These are phyloP conservation scores for Colletotrichum endophyticum DNA, from an alignment of 2,329 filamentous ascomycete genomes.

Conservation along the genomic window DNA sequence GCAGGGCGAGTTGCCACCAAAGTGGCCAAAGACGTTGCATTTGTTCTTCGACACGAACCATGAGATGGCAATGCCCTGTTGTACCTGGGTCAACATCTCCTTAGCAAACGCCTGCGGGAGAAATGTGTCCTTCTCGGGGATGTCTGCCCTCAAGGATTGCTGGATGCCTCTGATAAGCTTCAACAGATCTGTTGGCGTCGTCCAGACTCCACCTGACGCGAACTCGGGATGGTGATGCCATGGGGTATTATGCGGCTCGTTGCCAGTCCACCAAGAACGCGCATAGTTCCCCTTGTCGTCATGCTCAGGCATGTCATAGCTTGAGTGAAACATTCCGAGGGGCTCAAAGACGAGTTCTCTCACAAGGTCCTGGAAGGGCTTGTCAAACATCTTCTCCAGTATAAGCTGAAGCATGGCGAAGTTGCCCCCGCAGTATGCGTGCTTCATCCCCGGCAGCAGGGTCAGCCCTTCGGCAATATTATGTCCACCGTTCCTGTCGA, in stretches of 20 bases:
- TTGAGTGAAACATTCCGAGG: neutral
- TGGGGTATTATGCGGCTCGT: neutral
- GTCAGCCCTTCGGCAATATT: neutral
- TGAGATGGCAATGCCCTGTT: conserved; percentile 12
- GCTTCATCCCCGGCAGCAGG: neutral
- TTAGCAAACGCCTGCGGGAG: conserved; percentile 14
- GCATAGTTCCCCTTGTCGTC: conserved; percentile 11
- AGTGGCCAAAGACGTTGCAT: conserved; percentile 19
- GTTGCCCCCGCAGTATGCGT: neutral
- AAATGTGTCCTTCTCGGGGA: neutral
- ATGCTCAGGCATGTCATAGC: neutral
- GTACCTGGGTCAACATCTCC: conserved; percentile 23
- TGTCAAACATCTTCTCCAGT: neutral
- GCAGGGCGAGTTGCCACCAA: conserved; percentile 22
- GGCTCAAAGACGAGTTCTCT: neutral
- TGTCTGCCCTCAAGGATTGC: conserved; percentile 7
- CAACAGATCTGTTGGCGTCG: conserved; percentile 25
- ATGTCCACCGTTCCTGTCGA: conserved; percentile 10
- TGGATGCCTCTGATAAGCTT: conserved; percentile 23
- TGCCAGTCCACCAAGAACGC: neutral
- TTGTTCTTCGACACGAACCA: conserved; percentile 19
- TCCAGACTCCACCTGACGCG: conserved; percentile 21
- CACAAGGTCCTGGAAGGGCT: neutral
- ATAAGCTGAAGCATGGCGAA: conserved; percentile 8
- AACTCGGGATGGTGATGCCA: conserved; percentile 8